phyloP scores from a whole-genome alignment of 2,329 filamentous ascomycete genomes.

The Ophiostoma montium region DNA sequence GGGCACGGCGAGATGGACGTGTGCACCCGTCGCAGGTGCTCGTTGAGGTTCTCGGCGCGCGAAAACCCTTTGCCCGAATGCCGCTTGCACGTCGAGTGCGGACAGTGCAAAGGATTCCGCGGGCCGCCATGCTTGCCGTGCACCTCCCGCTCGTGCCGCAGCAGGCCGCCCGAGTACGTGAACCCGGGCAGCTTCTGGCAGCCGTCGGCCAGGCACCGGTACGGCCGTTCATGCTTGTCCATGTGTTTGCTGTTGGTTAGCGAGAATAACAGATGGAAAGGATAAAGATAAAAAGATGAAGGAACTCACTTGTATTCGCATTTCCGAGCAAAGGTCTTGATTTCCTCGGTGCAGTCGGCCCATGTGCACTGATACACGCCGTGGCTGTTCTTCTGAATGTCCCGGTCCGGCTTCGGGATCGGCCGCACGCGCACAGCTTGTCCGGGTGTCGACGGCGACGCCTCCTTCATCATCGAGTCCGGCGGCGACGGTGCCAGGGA shows the following conservation, averaged over 20 bases:
- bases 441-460: constrained; percentile 16
- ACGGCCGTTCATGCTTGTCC: constrained; percentile 93
- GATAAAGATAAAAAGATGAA: constrained; percentile 19
- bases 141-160: constrained; percentile 85
- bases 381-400: constrained; percentile 46
- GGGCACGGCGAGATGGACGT: constrained; percentile 21
- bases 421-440: constrained; percentile 30
- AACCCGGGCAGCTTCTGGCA: constrained; percentile 90
- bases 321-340: constrained; percentile 58
- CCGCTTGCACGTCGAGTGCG: constrained; percentile 75
- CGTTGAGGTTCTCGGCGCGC: constrained; percentile 82
- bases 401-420: constrained; percentile 44
- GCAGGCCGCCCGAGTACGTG: constrained; percentile 81
- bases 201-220: constrained; percentile 67
- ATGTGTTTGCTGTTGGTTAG: constrained; percentile 55
- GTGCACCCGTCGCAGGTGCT: constrained; percentile 86
- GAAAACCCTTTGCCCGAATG: constrained; percentile 83
- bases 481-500: constrained; percentile 8
- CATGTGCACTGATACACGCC: constrained; percentile 68
- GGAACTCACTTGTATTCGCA: constrained; percentile 63
- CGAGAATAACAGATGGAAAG: neutral
- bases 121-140: constrained; percentile 82
- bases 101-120: constrained; percentile 77
- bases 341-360: constrained; percentile 50
- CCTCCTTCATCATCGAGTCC: constrained; percentile 16